phyloP scores from a whole-genome alignment of 2,329 filamentous ascomycete species.

The Beauveria rudraprayagi region DNA sequence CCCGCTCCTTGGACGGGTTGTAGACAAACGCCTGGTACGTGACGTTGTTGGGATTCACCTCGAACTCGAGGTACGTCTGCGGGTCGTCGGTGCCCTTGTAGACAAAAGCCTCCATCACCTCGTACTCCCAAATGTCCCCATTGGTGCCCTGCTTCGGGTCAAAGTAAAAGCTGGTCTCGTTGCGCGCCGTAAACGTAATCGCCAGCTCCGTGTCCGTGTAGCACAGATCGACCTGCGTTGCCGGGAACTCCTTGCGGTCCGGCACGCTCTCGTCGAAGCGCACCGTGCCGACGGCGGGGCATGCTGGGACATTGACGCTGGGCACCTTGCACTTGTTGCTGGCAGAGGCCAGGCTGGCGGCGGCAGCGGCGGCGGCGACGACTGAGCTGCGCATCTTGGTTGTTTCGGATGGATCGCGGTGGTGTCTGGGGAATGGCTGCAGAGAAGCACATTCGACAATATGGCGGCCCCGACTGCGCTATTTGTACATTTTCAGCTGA shows the following conservation, averaged over 20 bases:
- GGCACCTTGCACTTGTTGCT: conserved; percentile 15
- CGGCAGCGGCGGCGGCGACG: conserved; percentile 2
- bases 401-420: not conserved
- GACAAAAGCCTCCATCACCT: conserved; percentile 44
- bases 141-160: conserved; percentile 35
- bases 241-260: conserved; percentile 30
- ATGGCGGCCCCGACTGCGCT: no score
- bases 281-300: conserved; percentile 28
- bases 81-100: conserved; percentile 37
- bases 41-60: conserved; percentile 42
- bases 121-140: conserved; percentile 39
- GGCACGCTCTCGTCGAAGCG: conserved; percentile 35
- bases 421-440: no score
- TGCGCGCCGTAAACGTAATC: conserved; percentile 35
- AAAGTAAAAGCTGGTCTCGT: conserved; percentile 41
- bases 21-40: conserved; percentile 44
- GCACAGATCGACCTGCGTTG: conserved; percentile 38
- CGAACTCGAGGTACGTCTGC: conserved; percentile 42
- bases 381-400: conserved; percentile 1
- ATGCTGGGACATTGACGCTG: conserved; percentile 30
- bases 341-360: conserved; percentile 7
- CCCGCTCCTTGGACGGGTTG: conserved; percentile 39
- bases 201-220: conserved; percentile 33
- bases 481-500: no score
- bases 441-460: no score